Evolutionary conservation across 495 filamentous ascomycete genomes (phyloP), one percentile per base, ranked within the genome.

Genomic region (Xanthoparmelia taractica): DNA sequence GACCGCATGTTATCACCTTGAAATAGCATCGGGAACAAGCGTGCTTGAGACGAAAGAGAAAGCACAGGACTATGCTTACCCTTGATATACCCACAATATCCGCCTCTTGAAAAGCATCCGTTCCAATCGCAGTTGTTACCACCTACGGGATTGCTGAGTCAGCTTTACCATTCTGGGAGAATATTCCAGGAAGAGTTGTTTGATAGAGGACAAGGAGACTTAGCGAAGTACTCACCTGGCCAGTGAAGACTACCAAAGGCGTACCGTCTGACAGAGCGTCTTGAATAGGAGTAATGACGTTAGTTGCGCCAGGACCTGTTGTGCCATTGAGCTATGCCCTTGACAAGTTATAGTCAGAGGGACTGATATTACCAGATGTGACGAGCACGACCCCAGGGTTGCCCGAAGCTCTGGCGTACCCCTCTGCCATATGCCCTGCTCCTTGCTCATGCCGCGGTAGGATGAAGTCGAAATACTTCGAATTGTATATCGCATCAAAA

Each of bases 401-500:
- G 25, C 82, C 81, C 37, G 78, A 80, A 40, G 80, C 84, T 33
- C 82, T 74, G 23, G 84, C 82, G 70, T 86, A 87, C 27, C 84
- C 84, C 65, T 87, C 80, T 4, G 84, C 84, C 84, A 63, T 87
- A 68, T 87, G 84, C 34, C 84, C 83, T 43, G 83, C 84, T 58
- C 84, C 84, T 72, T 87, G 84, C 71, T 87, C 84, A 72, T 86
- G 84, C 60, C 76, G 74, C 8, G 84, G 82, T 5, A 85, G 76
- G 62, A 86, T 78, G 70, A 87, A 86, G 18, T 84, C 76, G 73
- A 87, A 85, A 63, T 84, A 73, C 59, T 78, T 77, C 11, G 81
- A 84, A 65, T 84, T 83, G 76, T 83, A 84, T 66, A 87, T 84
- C 37, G 82, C 83, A 67, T 87, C 84, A 71, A 86, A 86, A 6